These are phyloP conservation scores for Sarocladium kiliense DNA, from an alignment of 2,329 filamentous ascomycete genomes.

Conservation along the genomic window DNA sequence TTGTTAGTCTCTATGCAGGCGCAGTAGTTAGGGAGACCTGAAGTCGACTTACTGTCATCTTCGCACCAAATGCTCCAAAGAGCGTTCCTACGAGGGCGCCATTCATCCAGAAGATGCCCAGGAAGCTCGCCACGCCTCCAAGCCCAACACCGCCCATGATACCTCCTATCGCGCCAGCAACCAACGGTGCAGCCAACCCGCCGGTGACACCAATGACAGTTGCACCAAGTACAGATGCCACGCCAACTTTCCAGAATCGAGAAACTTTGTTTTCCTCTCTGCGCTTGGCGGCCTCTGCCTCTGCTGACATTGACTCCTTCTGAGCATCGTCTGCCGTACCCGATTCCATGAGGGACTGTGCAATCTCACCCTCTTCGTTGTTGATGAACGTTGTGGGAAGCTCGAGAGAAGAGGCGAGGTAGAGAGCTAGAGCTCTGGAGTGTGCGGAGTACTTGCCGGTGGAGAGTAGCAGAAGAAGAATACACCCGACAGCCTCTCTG, in stretches of 20 bases:
- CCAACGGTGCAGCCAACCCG: slow-evolving; percentile 81
- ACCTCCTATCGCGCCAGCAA: slow-evolving; percentile 79
- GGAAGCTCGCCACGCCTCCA: slow-evolving; percentile 78
- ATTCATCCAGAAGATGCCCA: slow-evolving; percentile 83
- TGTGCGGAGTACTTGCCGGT: slow-evolving; percentile 71
- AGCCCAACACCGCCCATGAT: slow-evolving; percentile 82
- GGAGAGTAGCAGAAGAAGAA: slow-evolving; percentile 66
- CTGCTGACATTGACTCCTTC: slow-evolving; percentile 58
- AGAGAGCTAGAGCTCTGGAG: slow-evolving; percentile 63
- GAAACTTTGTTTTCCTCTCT: slow-evolving; percentile 64
- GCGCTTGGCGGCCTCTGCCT: slow-evolving; percentile 70
- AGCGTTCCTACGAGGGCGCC: slow-evolving; percentile 79
- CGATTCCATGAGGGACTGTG: slow-evolving; percentile 67
- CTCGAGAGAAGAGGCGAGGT: slow-evolving; percentile 62
- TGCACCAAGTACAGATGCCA: slow-evolving; percentile 84
- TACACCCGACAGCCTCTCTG: slow-evolving; percentile 60
- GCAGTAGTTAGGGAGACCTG: background rate
- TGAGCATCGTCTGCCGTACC: slow-evolving; percentile 38
- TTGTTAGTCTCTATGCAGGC: background rate
- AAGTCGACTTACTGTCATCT: slow-evolving; percentile 48
- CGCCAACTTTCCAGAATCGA: slow-evolving; percentile 83
- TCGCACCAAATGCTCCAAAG: slow-evolving; percentile 84
- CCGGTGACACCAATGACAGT: slow-evolving; percentile 88
- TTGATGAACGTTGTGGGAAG: slow-evolving; percentile 58
- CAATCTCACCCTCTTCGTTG: slow-evolving; percentile 69